Evolutionary conservation across 495 filamentous ascomycete genomes (phyloP).

Genomic region (Pyronema domesticum): DNA sequence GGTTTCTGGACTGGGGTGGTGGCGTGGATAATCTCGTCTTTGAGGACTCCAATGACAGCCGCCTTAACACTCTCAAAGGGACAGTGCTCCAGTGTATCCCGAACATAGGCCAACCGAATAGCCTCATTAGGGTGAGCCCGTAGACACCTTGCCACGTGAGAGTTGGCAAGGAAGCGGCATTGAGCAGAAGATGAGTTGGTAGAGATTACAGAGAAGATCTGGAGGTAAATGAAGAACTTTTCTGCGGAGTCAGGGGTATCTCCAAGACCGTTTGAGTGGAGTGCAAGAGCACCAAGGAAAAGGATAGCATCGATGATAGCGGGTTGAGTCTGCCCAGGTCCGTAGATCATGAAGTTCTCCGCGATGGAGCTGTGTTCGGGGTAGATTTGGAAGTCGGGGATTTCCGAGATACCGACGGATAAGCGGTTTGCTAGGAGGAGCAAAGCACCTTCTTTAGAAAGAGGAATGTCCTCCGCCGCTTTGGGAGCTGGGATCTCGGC

Average conservation of each 20-base stretch:
- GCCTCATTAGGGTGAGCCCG: slow-evolving; percentile 57
- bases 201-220: slow-evolving; percentile 46
- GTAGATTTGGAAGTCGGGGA: slow-evolving; percentile 39
- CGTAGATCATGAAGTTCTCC: slow-evolving; percentile 38
- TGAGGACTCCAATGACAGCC: slow-evolving; percentile 69
- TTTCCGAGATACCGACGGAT: slow-evolving; percentile 36
- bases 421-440: slow-evolving; percentile 40
- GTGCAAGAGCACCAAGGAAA: slow-evolving; percentile 16
- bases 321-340: slow-evolving; percentile 26
- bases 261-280: slow-evolving; percentile 15
- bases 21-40: slow-evolving; percentile 46
- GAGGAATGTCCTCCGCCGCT: slow-evolving; percentile 42
- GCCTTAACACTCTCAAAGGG: slow-evolving; percentile 61
- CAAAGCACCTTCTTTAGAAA: slow-evolving; percentile 53
- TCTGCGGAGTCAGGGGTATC: slow-evolving; percentile 28
- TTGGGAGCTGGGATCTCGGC: slow-evolving; percentile 25
- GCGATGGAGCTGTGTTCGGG: slow-evolving; percentile 45
- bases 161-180: slow-evolving; percentile 54
- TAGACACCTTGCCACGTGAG: slow-evolving; percentile 52
- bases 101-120: slow-evolving; percentile 56
- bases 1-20: slow-evolving; percentile 18
- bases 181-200: slow-evolving; percentile 48
- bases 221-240: slow-evolving; percentile 38
- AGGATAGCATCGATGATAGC: slow-evolving; percentile 21
- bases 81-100: slow-evolving; percentile 63